Conservation (phyloP, 2,329 filamentous ascomycete genomes). For the Scytalidium lignicola region DNA sequence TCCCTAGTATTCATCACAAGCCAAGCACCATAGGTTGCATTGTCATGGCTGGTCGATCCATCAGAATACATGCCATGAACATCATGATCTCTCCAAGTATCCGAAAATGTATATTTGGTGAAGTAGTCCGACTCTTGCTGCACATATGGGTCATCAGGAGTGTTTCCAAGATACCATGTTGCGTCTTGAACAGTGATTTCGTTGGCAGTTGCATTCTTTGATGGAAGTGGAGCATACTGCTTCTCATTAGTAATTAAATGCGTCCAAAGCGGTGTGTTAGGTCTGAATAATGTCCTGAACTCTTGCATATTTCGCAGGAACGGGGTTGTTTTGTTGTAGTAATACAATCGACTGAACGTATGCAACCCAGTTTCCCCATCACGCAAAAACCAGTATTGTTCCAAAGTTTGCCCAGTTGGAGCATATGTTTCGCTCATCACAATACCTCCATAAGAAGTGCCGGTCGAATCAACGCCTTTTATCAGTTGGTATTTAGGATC, state of each 20-base stretch:
- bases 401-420: constrained; percentile 51
- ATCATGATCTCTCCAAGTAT: constrained; percentile 52
- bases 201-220: constrained; percentile 34
- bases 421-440: constrained; percentile 55
- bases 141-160: constrained; percentile 49
- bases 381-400: constrained; percentile 61
- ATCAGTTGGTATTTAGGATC: constrained; percentile 45
- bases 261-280: constrained; percentile 55
- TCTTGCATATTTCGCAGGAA: constrained; percentile 56
- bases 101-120: constrained; percentile 60
- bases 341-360: constrained; percentile 54
- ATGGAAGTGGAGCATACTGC: constrained; percentile 48
- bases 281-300: constrained; percentile 56
- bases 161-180: constrained; percentile 55
- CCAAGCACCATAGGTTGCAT: constrained; percentile 54
- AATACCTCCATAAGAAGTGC: constrained; percentile 51
- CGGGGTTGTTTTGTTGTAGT: constrained; percentile 51
- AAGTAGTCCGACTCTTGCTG: constrained; percentile 55
- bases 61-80: constrained; percentile 52
- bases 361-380: constrained; percentile 60
- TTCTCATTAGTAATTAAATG: constrained; percentile 53
- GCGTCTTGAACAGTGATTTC: constrained; percentile 56
- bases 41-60: constrained; percentile 43
- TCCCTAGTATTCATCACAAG: constrained; percentile 60
- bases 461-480: constrained; percentile 43